Conservation (phyloP, 73 alveolate species). For the Paramecium caudatum region DNA sequence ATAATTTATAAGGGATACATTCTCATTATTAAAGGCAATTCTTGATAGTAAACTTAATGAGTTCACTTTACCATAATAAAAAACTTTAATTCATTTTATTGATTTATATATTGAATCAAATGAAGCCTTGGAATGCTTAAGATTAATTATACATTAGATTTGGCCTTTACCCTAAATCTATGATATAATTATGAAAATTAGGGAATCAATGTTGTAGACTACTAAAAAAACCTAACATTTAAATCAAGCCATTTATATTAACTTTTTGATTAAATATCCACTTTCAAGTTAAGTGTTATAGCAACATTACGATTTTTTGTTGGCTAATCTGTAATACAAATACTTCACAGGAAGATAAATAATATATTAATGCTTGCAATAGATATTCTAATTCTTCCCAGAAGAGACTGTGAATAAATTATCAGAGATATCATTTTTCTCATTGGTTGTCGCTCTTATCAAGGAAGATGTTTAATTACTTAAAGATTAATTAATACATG, state of each 20-base stretch:
- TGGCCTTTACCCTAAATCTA: conserved; percentile 52
- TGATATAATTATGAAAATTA: conserved; percentile 41
- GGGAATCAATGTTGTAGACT: conserved; percentile 49
- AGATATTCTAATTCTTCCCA: conserved; percentile 8
- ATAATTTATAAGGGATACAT: conserved; percentile 52
- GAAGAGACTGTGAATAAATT: conserved; percentile 30
- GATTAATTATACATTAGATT: not conserved
- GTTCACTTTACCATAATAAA: conserved; percentile 35
- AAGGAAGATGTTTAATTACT: conserved; percentile 34
- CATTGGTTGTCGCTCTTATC: conserved; percentile 35
- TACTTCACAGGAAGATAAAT: conserved; percentile 9
- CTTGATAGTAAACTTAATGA: conserved; percentile 29
- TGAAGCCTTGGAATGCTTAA: conserved; percentile 57
- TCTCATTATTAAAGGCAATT: conserved; percentile 21
- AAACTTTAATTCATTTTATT: conserved; percentile 61
- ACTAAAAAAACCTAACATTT: not conserved
- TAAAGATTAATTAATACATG: not conserved
- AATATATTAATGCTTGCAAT: not conserved
- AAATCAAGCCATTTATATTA: not conserved
- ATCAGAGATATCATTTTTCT: conserved; percentile 54
- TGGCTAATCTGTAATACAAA: conserved; percentile 42
- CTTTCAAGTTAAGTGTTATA: conserved; percentile 33
- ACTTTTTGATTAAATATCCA: conserved; percentile 54
- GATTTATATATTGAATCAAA: conserved; percentile 45
- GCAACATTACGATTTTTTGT: conserved; percentile 43